Conservation (phyloP, 1,139 yeast genomes). For the Kodamaea arcana region DNA sequence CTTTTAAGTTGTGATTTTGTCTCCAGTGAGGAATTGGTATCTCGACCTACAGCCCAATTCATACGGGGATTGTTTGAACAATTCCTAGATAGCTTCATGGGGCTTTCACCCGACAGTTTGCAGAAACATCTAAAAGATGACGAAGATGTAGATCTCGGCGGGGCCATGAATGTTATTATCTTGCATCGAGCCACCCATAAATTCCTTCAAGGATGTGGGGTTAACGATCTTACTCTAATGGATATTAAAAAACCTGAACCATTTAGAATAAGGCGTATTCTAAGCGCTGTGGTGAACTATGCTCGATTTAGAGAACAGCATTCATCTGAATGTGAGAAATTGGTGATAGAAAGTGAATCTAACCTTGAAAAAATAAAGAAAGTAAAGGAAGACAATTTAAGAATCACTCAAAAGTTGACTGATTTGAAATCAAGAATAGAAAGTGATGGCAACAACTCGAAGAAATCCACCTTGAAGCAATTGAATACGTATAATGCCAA, state of each 20-base stretch:
- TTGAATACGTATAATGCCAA: conserved; percentile 54
- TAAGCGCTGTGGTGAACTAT: conserved; percentile 83
- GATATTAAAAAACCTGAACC: conserved; percentile 71
- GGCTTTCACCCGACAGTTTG: conserved; percentile 23
- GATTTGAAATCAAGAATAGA: conserved; percentile 31
- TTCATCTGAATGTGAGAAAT: conserved; percentile 60
- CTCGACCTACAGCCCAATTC: conserved; percentile 63
- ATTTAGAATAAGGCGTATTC: conserved; percentile 53
- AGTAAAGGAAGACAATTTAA: conserved; percentile 33
- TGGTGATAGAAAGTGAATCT: conserved; percentile 53
- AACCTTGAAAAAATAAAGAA: conserved; percentile 36
- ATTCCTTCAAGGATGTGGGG: conserved; percentile 70
- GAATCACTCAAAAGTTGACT: conserved; percentile 40
- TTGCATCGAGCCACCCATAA: conserved; percentile 57
- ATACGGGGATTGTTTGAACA: conserved; percentile 64
- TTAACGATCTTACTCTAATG: conserved; percentile 67
- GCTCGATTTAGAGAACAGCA: conserved; percentile 82
- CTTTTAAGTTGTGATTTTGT: conserved; percentile 60
- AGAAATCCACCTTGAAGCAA: conserved; percentile 37
- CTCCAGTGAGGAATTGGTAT: conserved; percentile 59
- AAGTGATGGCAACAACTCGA: conserved; percentile 17
- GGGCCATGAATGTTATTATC: conserved; percentile 34
- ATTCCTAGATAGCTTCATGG: conserved; percentile 66
- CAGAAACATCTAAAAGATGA: conserved; percentile 14
- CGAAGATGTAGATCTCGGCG: conserved; percentile 31